Conservation (phyloP, 495 filamentous ascomycete genomes). For the Delitschia confertaspora region DNA sequence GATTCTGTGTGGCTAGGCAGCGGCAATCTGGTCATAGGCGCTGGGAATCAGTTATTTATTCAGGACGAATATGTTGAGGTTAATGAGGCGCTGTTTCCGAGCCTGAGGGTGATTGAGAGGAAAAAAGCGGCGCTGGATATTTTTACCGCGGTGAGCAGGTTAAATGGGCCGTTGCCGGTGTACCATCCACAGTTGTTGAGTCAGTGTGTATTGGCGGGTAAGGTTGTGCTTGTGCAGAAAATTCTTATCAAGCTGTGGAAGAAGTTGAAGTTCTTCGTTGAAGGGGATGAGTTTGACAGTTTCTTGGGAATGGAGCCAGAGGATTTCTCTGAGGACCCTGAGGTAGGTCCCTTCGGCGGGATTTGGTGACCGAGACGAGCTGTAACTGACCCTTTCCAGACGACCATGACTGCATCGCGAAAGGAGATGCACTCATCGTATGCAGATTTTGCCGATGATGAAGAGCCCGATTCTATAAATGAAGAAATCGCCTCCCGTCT, state of each 20-base stretch:
- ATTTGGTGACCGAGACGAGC: no score
- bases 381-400: constrained; percentile 8
- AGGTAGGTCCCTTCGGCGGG: constrained; percentile 33
- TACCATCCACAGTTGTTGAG: constrained; percentile 91
- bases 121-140: constrained; percentile 49
- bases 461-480: constrained; percentile 50
- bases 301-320: constrained; percentile 64
- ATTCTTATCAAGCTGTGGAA: constrained; percentile 68
- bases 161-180: constrained; percentile 83
- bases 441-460: constrained; percentile 42
- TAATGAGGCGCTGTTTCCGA: constrained; percentile 52
- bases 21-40: constrained; percentile 75
- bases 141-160: constrained; percentile 67
- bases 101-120: constrained; percentile 54
- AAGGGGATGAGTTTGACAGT: constrained; percentile 74
- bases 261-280: constrained; percentile 71
- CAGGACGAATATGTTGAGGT: constrained; percentile 66
- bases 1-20: constrained; percentile 84
- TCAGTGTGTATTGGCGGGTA: constrained; percentile 79
- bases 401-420: constrained; percentile 34
- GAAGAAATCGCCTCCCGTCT: constrained; percentile 63
- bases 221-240: constrained; percentile 60
- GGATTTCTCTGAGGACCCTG: constrained; percentile 52
- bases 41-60: constrained; percentile 88
- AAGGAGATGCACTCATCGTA: constrained; percentile 49